phyloP scores from a whole-genome alignment of 805 yeast genomes.

The Zygosaccharomyces bisporus region DNA sequence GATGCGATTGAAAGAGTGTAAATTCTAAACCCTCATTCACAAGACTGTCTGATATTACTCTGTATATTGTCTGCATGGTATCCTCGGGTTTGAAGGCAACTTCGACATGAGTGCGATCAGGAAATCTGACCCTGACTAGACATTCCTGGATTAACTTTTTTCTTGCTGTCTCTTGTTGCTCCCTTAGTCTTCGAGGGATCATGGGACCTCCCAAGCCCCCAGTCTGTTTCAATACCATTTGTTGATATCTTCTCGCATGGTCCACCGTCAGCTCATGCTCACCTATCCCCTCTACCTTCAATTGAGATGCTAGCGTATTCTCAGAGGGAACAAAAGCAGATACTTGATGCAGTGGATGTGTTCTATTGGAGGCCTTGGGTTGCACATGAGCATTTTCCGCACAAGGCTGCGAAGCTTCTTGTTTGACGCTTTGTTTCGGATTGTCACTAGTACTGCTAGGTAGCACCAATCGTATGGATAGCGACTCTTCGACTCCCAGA shows the following conservation, averaged over 20 bases:
- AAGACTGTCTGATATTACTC: slow-evolving; percentile 30
- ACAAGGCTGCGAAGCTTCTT: not conserved
- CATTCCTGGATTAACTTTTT: slow-evolving; percentile 32
- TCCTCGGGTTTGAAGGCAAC: slow-evolving; percentile 46
- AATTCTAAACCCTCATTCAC: slow-evolving; percentile 34
- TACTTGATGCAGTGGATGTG: slow-evolving; percentile 19
- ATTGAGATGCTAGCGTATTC: slow-evolving; percentile 11
- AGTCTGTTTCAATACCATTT: slow-evolving; percentile 44
- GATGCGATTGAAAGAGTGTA: slow-evolving; percentile 47
- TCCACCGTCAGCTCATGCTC: slow-evolving; percentile 46
- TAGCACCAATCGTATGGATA: slow-evolving; percentile 11
- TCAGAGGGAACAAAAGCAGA: slow-evolving; percentile 25
- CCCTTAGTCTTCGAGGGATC: slow-evolving; percentile 42
- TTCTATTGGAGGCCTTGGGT: not conserved
- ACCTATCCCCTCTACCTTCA: slow-evolving; percentile 34
- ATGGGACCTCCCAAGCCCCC: slow-evolving; percentile 39
- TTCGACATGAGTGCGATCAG: slow-evolving; percentile 53
- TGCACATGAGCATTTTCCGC: not conserved
- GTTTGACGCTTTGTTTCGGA: no score
- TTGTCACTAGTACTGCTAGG: not conserved
- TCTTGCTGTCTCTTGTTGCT: slow-evolving; percentile 33
- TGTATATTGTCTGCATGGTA: slow-evolving; percentile 35
- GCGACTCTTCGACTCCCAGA: slow-evolving; percentile 21
- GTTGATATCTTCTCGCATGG: slow-evolving; percentile 53
- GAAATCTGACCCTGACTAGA: slow-evolving; percentile 51